phyloP scores from a whole-genome alignment of 2,329 filamentous ascomycete species.

The Alternaria sp. region DNA sequence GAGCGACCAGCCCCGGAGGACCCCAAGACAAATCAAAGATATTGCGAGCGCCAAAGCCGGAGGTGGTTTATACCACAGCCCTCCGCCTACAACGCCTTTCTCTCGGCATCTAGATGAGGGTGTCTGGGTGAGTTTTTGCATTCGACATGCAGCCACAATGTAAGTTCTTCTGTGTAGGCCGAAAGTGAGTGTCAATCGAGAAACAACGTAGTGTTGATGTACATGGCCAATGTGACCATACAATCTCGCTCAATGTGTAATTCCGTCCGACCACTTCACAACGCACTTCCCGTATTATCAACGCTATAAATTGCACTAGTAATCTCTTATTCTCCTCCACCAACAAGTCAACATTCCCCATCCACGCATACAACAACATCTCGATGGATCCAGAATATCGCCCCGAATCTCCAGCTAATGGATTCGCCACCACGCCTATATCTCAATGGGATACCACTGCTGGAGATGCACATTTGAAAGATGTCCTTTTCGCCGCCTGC shows the following conservation, averaged over 20 bases:
- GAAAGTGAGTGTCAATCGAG: background rate
- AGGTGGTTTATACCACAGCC: background rate
- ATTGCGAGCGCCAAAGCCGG: too few relatives aligned
- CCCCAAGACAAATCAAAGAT: too few relatives aligned
- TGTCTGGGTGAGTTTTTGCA: background rate
- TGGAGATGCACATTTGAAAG: too few relatives aligned
- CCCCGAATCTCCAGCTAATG: too few relatives aligned
- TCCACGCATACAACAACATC: too few relatives aligned
- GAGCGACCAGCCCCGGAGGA: too few relatives aligned
- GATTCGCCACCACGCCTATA: too few relatives aligned
- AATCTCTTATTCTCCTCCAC: accelerated
- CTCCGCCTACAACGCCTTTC: background rate
- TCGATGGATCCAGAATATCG: too few relatives aligned
- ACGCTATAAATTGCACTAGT: too few relatives aligned
- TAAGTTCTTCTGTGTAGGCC: background rate
- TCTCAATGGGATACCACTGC: too few relatives aligned
- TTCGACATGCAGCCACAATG: background rate
- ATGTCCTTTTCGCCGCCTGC: too few relatives aligned
- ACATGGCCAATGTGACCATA: background rate
- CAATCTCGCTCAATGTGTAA: background rate
- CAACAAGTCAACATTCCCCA: too few relatives aligned
- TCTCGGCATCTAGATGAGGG: accelerated
- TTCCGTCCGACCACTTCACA: background rate
- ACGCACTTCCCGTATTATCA: background rate
- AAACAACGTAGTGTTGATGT: background rate